Conservation (phyloP, 2,329 filamentous ascomycete species). For the Pseudohalonectria lignicola region DNA sequence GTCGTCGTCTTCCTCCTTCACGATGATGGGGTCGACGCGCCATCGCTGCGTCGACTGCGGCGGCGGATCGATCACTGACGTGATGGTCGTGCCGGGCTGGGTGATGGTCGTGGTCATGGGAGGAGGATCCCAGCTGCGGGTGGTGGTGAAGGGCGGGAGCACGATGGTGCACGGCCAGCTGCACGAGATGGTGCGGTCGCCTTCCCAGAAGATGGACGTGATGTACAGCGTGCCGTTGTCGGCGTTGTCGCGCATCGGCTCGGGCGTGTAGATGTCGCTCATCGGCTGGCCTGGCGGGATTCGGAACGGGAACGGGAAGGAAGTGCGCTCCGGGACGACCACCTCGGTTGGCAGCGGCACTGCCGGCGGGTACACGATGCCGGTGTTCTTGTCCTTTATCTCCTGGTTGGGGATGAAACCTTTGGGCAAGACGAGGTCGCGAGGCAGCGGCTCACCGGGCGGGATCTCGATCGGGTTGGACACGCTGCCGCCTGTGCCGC, state of each 20-base stretch:
- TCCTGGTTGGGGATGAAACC: background rate
- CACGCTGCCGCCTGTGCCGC: background rate
- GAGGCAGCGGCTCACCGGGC: background rate
- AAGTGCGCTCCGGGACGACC: background rate
- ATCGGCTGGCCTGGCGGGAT: background rate
- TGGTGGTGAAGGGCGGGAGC: slow-evolving; percentile 1
- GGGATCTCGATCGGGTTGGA: background rate
- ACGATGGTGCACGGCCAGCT: slow-evolving; percentile 2
- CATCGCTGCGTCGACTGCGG: background rate
- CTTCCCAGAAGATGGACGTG: background rate
- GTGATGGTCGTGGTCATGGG: slow-evolving; percentile 1
- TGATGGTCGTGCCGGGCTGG: background rate
- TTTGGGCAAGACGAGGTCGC: background rate
- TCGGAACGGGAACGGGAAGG: slow-evolving; percentile 1
- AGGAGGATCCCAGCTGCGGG: background rate
- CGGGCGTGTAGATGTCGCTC: background rate
- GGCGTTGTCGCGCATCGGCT: background rate
- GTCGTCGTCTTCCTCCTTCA: too few relatives aligned
- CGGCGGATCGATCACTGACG: background rate
- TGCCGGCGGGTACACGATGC: background rate
- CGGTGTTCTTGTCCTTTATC: background rate
- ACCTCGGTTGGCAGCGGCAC: background rate
- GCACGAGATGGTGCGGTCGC: background rate
- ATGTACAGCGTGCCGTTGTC: background rate
- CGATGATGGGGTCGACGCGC: too few relatives aligned